Conservation (phyloP, 495 filamentous ascomycete genomes). For the Penicillium taxi region DNA sequence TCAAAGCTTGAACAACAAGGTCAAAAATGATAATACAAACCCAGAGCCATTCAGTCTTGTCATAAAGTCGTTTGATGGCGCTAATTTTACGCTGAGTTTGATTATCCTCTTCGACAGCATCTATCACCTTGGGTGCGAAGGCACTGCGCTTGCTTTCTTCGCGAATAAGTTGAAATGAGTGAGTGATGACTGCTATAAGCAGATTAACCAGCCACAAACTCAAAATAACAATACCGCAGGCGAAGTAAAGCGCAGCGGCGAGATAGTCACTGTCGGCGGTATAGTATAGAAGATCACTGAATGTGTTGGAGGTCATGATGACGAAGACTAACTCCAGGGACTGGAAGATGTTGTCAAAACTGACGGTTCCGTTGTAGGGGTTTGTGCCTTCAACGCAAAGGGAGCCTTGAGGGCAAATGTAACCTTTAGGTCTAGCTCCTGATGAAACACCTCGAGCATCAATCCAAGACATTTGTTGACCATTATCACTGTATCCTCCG, state of each 20-base stretch:
- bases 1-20: constrained; percentile 63
- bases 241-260: constrained; percentile 76
- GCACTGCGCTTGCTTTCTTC: constrained; percentile 93
- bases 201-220: constrained; percentile 96
- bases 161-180: constrained; percentile 95
- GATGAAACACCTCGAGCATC: constrained; percentile 29
- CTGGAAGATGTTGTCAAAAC: constrained; percentile 89
- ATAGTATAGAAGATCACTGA: constrained; percentile 87
- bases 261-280: constrained; percentile 88
- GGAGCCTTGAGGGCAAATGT: constrained; percentile 75
- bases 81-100: constrained; percentile 37
- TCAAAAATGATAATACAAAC: constrained; percentile 69
- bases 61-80: constrained; percentile 58
- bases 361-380: constrained; percentile 80
- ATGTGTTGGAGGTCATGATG: constrained; percentile 96
- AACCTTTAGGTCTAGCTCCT: constrained; percentile 66
- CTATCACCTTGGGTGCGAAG: constrained; percentile 70
- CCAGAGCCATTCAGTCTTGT: constrained; percentile 72
- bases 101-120: constrained; percentile 30
- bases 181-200: constrained; percentile 95
- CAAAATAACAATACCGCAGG: constrained; percentile 80
- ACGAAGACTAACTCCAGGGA: constrained; percentile 96
- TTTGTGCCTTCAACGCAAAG: constrained; percentile 70
- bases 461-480: constrained; percentile 58
- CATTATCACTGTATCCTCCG: constrained; percentile 63